Evolutionary conservation across 1,139 yeast genomes (phyloP), one percentile per base, ranked within the genome.

Genomic region (Blastobotrys indianensis): DNA sequence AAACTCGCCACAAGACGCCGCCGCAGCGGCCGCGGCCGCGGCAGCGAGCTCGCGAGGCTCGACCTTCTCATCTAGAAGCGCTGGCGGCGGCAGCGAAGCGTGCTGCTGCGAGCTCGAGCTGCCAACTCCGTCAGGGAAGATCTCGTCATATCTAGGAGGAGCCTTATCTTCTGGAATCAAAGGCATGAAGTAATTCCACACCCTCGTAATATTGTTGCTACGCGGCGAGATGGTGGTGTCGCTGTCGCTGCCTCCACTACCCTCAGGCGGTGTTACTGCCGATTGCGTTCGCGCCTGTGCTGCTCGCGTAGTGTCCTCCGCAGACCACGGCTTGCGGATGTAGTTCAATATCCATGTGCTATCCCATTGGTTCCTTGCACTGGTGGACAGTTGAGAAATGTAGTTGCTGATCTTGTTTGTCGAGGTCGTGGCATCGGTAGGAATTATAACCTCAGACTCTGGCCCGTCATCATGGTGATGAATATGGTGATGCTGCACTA

Each of bases 141-240:
- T 73, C 53, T 87, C 96, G 53, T 85, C 90, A 58, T 87, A 87
- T 32, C 81, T 74, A 11, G 95, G 96, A 50, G 69, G 72, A 50
- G 49, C 41, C 41, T 36, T 39, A 11, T 49, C 16, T 20, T 43
- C 52, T 7, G 45, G 48, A 2, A 39, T 36, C 11, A 50, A 47
- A 12, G 48, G 50, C 44, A 47, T 53, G 42, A 55, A 49, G 45
- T 54, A 55, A 12, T 52, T 47, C 57, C 58, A 55, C 46, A 55
- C 44, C 17, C 53, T 48, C 10, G 51, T 30, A 16, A 52, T 52
- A 40, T 50, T 50, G 39, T 42, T 44, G 25, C 25, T 20, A 2
- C 41, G 45, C 11, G 47, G 42, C 5, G 41, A 30, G 11, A 42
- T 39, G 4, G 50, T 57, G 35, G 56, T 53, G 32, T 56, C 58